These are phyloP conservation scores for Xylaria sp. DNA, from an alignment of 2,329 filamentous ascomycete species.

Conservation along the genomic window DNA sequence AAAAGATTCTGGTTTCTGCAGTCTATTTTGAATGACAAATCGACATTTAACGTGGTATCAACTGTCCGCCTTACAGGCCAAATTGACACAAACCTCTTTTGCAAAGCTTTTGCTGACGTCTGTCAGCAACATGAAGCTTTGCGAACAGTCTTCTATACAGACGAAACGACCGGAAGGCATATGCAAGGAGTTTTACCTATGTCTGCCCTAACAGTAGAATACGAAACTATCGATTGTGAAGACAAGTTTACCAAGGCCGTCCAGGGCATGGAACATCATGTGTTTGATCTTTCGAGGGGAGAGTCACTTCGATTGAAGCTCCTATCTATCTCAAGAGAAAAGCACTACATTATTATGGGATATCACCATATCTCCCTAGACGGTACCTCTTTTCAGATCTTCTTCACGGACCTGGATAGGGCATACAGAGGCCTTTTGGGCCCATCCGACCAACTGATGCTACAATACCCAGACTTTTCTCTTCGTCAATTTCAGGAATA, in stretches of 20 bases:
- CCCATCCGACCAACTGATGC: neutral
- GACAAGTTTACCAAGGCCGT: neutral
- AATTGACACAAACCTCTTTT: neutral
- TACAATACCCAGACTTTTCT: neutral
- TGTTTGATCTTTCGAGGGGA: neutral
- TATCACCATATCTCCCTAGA: neutral
- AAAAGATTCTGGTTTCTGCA: constrained; percentile 2
- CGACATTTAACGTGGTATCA: neutral
- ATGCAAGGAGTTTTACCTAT: neutral
- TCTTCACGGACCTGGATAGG: neutral
- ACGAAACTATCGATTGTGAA: neutral
- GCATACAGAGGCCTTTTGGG: neutral
- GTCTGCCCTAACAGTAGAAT: neutral
- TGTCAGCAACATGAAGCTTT: neutral
- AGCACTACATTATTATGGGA: neutral
- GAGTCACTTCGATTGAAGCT: neutral
- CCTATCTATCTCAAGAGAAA: neutral
- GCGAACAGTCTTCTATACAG: neutral
- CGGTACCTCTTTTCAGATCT: neutral
- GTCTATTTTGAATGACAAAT: neutral
- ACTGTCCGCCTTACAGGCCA: neutral
- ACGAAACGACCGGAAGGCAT: neutral
- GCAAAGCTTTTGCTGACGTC: neutral
- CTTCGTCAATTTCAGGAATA: neutral
- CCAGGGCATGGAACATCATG: neutral